Evolutionary conservation across 495 filamentous ascomycete genomes (phyloP), one percentile per base, ranked within the genome.

Genomic region (Annulohypoxylon stygium): DNA sequence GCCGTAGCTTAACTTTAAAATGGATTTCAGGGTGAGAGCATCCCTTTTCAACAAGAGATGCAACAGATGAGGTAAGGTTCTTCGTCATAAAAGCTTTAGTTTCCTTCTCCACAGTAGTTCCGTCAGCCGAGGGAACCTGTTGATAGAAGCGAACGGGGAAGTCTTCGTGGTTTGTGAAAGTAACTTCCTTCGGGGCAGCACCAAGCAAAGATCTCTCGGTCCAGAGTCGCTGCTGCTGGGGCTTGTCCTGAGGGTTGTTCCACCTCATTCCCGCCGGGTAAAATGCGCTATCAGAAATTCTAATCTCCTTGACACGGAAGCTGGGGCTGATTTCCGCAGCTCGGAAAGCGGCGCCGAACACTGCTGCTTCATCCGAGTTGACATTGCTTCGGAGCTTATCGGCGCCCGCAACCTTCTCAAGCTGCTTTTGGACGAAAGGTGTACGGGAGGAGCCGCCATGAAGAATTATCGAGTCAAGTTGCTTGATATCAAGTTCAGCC

Each of bases 301-400:
- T 87, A 69, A 99, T 98, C 75, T 98, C 97, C 85, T 97, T 99
- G 75, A 99, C 97, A 59, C 93, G 90, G 87, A 99, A 99, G 77
- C 90, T 94, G 39, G 95, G 93, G 81, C 92, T 97, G 57, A 98
- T 86, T 69, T 90, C 90, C 54, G 97, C 97, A 33, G 92, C 97
- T 78, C 93, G 93, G 86, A 98, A 98, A 18, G 93, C 94, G 58
- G 97, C 97, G 72, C 97, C 97, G 81, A 99, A 97, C 14, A 97
- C 96, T 55, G 97, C 96, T 14, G 97, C 90, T 83, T 99, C 97
- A 79, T 99, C 97, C 30, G 95, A 91, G 81, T 99, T 99, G 74
- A 99, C 97, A 75, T 95, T 98, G 73, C 91, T 91, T 63, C 93
- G 90, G 67, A 99, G 85, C 84, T 97, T 98, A 58, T 90, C 88